Evolutionary conservation across 768 basidiomycete species (phyloP).

Genomic region (Mycena alexandri): DNA sequence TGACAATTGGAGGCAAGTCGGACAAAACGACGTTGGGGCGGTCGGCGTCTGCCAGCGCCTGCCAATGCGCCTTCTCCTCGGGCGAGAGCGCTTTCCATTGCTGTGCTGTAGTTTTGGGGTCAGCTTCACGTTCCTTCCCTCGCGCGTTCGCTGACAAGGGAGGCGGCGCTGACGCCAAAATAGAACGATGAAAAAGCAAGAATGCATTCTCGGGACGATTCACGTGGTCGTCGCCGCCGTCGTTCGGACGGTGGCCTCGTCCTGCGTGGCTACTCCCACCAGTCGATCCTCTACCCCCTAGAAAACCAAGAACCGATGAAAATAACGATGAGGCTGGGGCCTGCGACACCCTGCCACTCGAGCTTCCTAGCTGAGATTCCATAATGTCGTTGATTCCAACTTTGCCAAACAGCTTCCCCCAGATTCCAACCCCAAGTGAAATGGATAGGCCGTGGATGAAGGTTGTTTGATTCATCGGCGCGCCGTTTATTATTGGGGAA

Average conservation of each 20-base stretch:
- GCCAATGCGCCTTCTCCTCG: too few species aligned
- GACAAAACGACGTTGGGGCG: slow-evolving; percentile 9
- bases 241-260: too few species aligned
- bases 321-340: slow-evolving; percentile 4
- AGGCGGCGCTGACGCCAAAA: too few species aligned
- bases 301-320: background rate
- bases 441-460: slow-evolving; percentile 17
- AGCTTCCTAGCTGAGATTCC: background rate
- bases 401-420: slow-evolving; percentile 11
- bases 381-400: slow-evolving; percentile 6
- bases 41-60: too few species aligned
- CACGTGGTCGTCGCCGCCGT: too few species aligned
- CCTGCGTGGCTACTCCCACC: background rate
- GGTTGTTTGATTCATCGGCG: slow-evolving; percentile 1
- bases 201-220: too few species aligned
- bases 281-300: background rate
- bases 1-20: background rate
- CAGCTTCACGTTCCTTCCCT: too few species aligned
- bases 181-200: too few species aligned
- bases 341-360: background rate
- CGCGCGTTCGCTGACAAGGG: too few species aligned
- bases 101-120: too few species aligned
- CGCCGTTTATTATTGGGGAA: background rate
- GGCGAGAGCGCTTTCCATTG: too few species aligned
- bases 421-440: slow-evolving; percentile 16